Base-by-base conservation (phyloP, 1,284 basidiomycete genomes). In the Heterobasidion occidentale region DNA sequence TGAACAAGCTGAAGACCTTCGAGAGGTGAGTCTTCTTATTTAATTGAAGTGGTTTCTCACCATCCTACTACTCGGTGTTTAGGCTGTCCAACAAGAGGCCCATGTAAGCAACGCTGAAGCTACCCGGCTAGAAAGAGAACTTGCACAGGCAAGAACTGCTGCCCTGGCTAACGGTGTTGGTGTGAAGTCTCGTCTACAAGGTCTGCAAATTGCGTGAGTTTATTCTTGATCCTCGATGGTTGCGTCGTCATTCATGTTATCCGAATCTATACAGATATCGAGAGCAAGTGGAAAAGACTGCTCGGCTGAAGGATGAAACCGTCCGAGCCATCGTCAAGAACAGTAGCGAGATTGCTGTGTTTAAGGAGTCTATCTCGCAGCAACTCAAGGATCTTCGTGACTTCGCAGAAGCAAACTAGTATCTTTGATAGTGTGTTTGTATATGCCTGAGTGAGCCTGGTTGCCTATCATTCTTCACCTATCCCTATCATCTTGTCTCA, bases 291-390 rank as follows among this genome's bases (percentile, higher is more conserved):
- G 86, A 87, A 60, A 87, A 85, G 63, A 80, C 86, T 20, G 78
- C 78, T 53, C 77, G 84, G 51, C 66, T 90, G 27, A 84, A 81
- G 61, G 87, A 91, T 56, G 88, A 90, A 61, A 88, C 86, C 0
- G 79, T 88, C 45, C 80, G 86, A 1, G 84, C 84, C n/a, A 88
- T 91, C 59, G 78, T 88, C 59, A 90, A 89, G 74, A 90, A 84
- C 67, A 86, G 84, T 64, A 86, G 85, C 60, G 88, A 91, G 56
- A 86, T 89, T 48, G 84, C 83, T 33, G 76, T 81, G 63, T 90
- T 90, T 74, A 90, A 90, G 69, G 80, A 84, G 57, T 83, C 86
- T 58, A 81, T 90, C 14, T 86, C 87, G 45, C 77, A 78, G 56
- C 81, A 84, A 61, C 73, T 91, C 38, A 76, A 78, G 62, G 78